These are phyloP conservation scores for Salinomyces thailandicus DNA, from an alignment of 2,329 filamentous ascomycete genomes.

Conservation along the genomic window DNA sequence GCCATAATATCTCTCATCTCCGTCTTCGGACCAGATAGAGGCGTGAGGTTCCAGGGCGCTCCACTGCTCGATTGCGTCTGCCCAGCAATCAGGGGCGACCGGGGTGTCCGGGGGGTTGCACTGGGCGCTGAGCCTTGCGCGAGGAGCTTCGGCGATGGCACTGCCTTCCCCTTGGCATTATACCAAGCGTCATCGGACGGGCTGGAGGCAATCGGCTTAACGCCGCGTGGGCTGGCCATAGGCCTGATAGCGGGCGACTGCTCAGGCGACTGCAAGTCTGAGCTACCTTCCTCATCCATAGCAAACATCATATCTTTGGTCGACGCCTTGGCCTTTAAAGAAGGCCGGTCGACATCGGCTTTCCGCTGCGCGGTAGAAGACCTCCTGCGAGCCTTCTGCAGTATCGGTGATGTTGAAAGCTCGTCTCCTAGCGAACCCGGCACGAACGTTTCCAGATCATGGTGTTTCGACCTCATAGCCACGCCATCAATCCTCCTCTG, in stretches of 20 bases:
- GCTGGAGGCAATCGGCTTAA: conserved; percentile 17
- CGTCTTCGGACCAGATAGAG: conserved; percentile 51
- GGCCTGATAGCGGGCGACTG: conserved; percentile 21
- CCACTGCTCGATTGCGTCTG: conserved; percentile 19
- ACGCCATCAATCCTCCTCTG: conserved; percentile 66
- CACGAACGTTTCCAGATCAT: conserved; percentile 55
- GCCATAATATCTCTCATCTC: conserved; percentile 70
- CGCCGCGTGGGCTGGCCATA: conserved; percentile 15
- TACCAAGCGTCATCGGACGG: conserved; percentile 29
- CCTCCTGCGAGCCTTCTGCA: conserved; percentile 32
- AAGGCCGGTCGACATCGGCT: conserved; percentile 45
- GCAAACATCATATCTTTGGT: conserved; percentile 75
- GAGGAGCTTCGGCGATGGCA: conserved; percentile 18
- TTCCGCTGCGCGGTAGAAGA: conserved; percentile 28
- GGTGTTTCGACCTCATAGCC: conserved; percentile 51
- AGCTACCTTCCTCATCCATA: conserved; percentile 69
- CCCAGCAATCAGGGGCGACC: conserved; percentile 18
- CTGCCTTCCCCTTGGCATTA: conserved; percentile 30
- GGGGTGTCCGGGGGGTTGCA: conserved; percentile 23
- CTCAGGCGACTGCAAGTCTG: conserved; percentile 11
- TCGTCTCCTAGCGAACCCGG: conserved; percentile 57
- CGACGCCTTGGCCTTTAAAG: conserved; percentile 57
- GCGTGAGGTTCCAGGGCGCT: conserved; percentile 43
- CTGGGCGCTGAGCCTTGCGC: conserved; percentile 21
- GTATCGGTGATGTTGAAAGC: conserved; percentile 36